Evolutionary conservation across 179 eudicot genomes (phyloP).

Genomic region (Silene noctiflora): DNA sequence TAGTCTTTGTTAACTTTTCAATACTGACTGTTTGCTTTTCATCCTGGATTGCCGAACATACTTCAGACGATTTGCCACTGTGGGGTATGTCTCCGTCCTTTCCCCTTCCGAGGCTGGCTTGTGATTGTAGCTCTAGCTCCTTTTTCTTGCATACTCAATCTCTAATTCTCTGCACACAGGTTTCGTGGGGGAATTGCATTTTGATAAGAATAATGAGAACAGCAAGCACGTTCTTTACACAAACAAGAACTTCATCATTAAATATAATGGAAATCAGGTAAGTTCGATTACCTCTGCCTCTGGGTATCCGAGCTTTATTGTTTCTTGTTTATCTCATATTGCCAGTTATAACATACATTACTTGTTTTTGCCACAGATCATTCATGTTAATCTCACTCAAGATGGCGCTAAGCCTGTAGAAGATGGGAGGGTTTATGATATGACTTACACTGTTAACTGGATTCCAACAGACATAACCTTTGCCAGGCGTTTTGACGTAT

Average conservation of each 20-base stretch:
- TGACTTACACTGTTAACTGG: constrained; percentile 90
- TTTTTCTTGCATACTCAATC: not conserved
- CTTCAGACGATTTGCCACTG: constrained; percentile 80
- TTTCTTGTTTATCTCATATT: not conserved
- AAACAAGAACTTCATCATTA: constrained; percentile 61
- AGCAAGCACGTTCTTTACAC: constrained; percentile 71
- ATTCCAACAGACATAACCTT: constrained; percentile 57
- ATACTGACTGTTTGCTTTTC: constrained; percentile 29
- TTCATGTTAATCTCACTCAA: constrained; percentile 88
- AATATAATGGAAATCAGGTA: constrained; percentile 80
- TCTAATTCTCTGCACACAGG: constrained; percentile 33
- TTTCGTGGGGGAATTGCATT: constrained; percentile 75
- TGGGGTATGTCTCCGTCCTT: constrained; percentile 64
- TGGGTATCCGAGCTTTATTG: not conserved
- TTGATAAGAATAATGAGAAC: constrained; percentile 64
- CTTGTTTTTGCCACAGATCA: constrained; percentile 51
- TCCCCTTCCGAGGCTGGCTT: not conserved
- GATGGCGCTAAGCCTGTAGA: constrained; percentile 69
- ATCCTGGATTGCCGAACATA: constrained; percentile 28
- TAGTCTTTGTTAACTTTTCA: constrained; percentile 3
- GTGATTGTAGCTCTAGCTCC: not conserved
- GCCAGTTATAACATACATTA: not conserved
- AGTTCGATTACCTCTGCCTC: constrained; percentile 6
- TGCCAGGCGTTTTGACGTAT: constrained; percentile 87
- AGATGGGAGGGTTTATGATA: constrained; percentile 60